Percentiles rank a stretch among this genome's conserved stretches.
These are phyloP conservation scores for Leccinum incarnatum DNA, from an alignment of 768 basidiomycete species.

Conservation along the genomic window DNA sequence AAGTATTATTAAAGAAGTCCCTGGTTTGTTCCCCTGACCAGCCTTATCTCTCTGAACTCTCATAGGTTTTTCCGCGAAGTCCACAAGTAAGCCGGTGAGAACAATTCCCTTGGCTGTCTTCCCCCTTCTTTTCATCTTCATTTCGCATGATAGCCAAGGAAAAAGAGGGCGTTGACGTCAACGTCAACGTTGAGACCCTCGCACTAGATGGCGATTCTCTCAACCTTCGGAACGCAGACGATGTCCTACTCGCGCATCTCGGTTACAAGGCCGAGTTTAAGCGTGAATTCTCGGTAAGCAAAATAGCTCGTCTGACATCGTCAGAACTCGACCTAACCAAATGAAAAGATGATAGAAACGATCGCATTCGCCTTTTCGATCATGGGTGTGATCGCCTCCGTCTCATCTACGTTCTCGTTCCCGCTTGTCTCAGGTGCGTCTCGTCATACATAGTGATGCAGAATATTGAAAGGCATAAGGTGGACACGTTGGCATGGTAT, in stretches of 20 bases:
- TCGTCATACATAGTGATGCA: background rate
- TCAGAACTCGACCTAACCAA: background rate
- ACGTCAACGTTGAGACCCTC: conserved; percentile 11
- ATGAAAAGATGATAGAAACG: conserved; percentile 49
- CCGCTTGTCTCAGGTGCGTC: conserved; percentile 56
- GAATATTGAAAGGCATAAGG: conserved; percentile 35
- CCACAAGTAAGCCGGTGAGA: background rate
- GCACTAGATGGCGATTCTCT: conserved; percentile 13
- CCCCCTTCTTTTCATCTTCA: background rate
- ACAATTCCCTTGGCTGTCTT: too few relatives aligned
- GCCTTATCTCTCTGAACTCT: background rate
- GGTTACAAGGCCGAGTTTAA: conserved; percentile 74
- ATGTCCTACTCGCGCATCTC: conserved; percentile 57
- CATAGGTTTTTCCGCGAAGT: background rate
- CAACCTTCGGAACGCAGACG: conserved; percentile 44
- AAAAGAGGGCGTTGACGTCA: conserved; percentile 15
- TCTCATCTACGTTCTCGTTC: conserved; percentile 65
- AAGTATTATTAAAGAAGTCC: background rate
- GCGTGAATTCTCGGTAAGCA: conserved; percentile 66
- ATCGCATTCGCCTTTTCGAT: conserved; percentile 66
- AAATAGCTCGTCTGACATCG: background rate
- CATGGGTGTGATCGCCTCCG: conserved; percentile 71
- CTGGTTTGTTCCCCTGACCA: background rate
- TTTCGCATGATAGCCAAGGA: conserved; percentile 17
- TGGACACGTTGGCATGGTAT: conserved; percentile 75